Base-by-base conservation (phyloP, 371 early-diverging fungal species). In the Rhizopus sp. region DNA sequence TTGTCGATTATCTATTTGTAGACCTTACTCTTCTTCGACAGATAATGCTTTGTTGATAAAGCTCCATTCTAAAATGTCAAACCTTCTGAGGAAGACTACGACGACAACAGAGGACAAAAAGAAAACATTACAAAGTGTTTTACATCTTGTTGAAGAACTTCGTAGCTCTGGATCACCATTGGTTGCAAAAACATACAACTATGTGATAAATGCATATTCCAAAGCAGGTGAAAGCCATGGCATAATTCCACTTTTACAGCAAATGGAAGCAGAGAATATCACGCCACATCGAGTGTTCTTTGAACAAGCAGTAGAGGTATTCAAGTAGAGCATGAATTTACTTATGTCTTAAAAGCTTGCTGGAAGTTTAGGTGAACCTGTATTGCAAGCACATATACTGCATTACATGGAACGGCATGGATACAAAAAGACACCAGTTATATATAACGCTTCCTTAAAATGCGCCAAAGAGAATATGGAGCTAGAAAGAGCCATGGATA, bases 381-480 rank as follows among this genome's bases (percentile, higher is more conserved):
- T 30, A 3, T 33, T 66, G 7, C 72, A 73, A 44, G 66, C 64
- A 2, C 32, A 53, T 44, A 50, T 77, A 5, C 17, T 72, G 23
- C 64, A 67, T 17, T 23, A 29, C 29, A 72, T 77, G 74, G 64
- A 60, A 35, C 39, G 52, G 32, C 40, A 41, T 30, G 58, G 58
- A 13, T 38, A 62, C 23, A 40, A 32, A 12, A 55, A 51, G 7
- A 64, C 70, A 0, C 32, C 48, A 0, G 53, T 61, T 17, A 64
- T 55, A 1, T 75, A 73, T 38, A 32, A 55, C 9, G 48, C 44
- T 4, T 51, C 69, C 68, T 30, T 78, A 0, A 39, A 32, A 2
- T 69, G 72, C 23, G 69, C 69, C 68, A 51, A 62, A 33, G 53
- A 75, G n/a, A 75, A 71, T 38, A 29, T 60, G n/a, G 79, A 75